Evolutionary conservation across 306 rosid genomes (phyloP), one percentile per base, ranked within the genome.

Genomic region (Corylus americana): DNA sequence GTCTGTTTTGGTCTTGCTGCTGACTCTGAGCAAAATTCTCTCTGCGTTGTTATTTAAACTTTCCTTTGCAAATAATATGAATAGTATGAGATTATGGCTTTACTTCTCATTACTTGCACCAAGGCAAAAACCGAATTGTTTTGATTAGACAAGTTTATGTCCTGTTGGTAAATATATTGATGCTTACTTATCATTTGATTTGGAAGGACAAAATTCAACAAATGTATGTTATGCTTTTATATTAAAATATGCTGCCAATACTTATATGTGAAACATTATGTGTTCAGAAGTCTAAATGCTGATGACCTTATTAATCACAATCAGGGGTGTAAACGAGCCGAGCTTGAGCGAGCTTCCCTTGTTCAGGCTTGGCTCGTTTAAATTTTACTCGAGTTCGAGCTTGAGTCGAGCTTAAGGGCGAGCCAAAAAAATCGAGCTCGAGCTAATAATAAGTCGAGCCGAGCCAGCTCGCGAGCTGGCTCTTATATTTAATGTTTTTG

Each of bases 1-100:
- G 13, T 75, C 11, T 51, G 58, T 47, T 76, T 70, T 67, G 49
- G 49, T 77, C 74, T 70, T 77, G 75, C 74, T 16, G 5, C 69
- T 18, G 22, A 68, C 61, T 53, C 73, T 37, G 7, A 45, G 79
- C 20, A 73, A 77, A 67, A 73, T 70, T 68, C 57, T 62, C 45
- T 55, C 11, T 12, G 47, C 62, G 27, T 59, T 67, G 71, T 39
- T 54, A 29, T 50, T 68, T 62, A 45, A 59, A 35, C 55, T 17
- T 47, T 70, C 70, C 9, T 62, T 48, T 25, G 37, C 22, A 74
- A 61, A 22, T 75, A 29, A 64, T 68, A 27, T 49, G 37, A 45
- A 31, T 58, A 70, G 55, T 79, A 44, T 77, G 62, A 70, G 68
- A 44, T 58, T 73, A 37, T 17, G 37, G 80, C 27, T 59, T 27